phyloP scores from a whole-genome alignment of 2,329 filamentous ascomycete species.

The Arthroderma sp. region DNA sequence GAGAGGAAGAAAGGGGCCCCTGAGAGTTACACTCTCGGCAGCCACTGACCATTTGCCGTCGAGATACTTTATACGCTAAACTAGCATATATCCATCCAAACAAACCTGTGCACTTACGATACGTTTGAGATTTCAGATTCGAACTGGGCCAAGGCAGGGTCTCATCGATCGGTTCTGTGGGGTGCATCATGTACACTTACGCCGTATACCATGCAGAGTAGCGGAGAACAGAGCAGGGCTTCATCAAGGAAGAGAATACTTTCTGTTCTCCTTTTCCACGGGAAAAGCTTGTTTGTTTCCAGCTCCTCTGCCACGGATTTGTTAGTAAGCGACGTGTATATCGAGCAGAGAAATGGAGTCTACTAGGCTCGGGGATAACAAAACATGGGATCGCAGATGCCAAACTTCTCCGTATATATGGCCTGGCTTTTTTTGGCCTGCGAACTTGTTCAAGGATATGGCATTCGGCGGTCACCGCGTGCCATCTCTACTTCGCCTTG shows the following conservation, averaged over 20 bases:
- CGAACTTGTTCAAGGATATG: neutral
- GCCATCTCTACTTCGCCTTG: neutral
- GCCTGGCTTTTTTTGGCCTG: neutral
- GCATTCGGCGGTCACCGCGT: neutral
- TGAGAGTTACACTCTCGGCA: neutral
- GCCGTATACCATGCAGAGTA: neutral
- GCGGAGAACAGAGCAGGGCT: neutral
- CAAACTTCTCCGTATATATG: no score
- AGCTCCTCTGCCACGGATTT: slow-evolving; percentile 2
- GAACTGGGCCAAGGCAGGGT: neutral
- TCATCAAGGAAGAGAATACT: neutral
- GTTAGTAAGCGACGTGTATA: neutral
- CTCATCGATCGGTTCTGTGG: slow-evolving; percentile 5
- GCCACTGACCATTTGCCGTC: neutral
- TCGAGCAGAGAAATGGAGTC: neutral
- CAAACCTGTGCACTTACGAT: neutral
- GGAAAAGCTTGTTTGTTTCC: slow-evolving; percentile 3
- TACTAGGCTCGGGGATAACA: neutral
- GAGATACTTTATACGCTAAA: neutral
- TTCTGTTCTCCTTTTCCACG: neutral
- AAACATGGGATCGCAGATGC: neutral
- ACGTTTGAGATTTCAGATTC: neutral
- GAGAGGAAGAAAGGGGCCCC: neutral
- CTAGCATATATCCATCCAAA: slow-evolving; percentile 2
- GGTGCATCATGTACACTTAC: neutral